Evolutionary conservation across 352 stramenopile species (phyloP).

Genomic region (Thraustochytrium sp.): DNA sequence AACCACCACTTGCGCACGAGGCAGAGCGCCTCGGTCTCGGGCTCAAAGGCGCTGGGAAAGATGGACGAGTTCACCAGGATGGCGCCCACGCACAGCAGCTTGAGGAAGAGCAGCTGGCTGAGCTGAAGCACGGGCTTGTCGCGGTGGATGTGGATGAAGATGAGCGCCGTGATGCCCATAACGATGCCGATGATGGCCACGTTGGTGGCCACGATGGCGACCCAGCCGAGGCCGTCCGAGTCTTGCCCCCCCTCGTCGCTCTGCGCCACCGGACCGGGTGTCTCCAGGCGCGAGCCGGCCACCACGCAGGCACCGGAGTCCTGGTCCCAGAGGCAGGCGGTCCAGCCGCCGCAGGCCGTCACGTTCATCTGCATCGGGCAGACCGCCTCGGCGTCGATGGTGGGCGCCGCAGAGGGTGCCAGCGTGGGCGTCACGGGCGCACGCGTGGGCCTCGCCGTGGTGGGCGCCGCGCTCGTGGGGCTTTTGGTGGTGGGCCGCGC

Average conservation of each 20-base stretch:
- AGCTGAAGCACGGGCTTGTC: slow-evolving; percentile 43
- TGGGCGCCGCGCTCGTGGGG: no score
- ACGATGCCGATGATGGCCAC: slow-evolving; percentile 42
- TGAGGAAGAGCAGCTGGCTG: slow-evolving; percentile 41
- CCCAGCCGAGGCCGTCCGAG: not conserved
- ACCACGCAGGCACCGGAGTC: not conserved
- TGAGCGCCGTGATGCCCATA: not conserved
- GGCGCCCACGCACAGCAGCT: slow-evolving; percentile 30
- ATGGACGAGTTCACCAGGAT: slow-evolving; percentile 33
- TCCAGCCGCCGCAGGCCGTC: not conserved
- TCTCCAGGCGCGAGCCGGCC: not conserved
- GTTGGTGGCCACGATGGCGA: slow-evolving; percentile 29
- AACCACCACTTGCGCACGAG: slow-evolving; percentile 43
- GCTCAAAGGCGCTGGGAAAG: slow-evolving; percentile 40
- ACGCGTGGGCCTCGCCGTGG: not conserved
- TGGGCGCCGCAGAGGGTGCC: not conserved
- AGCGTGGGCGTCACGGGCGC: not conserved
- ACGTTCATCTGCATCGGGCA: not conserved
- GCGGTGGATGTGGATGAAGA: slow-evolving; percentile 40
- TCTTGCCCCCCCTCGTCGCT: not conserved
- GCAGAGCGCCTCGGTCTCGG: slow-evolving; percentile 17
- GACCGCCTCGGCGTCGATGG: not conserved
- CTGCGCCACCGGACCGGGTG: no score
- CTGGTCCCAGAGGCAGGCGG: not conserved
- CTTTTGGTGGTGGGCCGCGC: not conserved